Evolutionary conservation across 257 asterid species (phyloP).

Genomic region (Leptodermis oblonga): DNA sequence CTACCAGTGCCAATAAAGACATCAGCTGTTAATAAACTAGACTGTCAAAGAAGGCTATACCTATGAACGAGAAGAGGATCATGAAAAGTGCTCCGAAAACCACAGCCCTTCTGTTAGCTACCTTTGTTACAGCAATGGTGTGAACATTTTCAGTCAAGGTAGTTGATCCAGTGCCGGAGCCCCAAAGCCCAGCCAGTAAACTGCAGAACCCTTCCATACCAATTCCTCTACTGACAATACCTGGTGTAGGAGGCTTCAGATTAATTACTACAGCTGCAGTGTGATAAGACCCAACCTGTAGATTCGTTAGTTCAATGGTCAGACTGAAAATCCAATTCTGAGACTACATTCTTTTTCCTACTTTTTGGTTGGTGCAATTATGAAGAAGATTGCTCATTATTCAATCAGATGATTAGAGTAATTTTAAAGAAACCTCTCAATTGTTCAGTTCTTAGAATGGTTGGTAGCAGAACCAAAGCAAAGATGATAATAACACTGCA

Average conservation of each 20-base stretch:
- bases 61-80: conserved; percentile 78
- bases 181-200: conserved; percentile 95
- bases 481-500: neutral
- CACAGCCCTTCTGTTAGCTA: conserved; percentile 77
- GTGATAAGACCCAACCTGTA: conserved; percentile 89
- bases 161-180: conserved; percentile 89
- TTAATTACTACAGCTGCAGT: conserved; percentile 57
- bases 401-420: neutral
- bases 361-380: too few species aligned
- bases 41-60: conserved; percentile 29
- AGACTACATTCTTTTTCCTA: neutral
- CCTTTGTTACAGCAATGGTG: conserved; percentile 67
- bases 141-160: conserved; percentile 87
- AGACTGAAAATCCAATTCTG: neutral
- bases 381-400: neutral
- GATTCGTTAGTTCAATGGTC: conserved; percentile 5
- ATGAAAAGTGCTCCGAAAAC: conserved; percentile 74
- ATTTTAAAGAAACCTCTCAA: neutral
- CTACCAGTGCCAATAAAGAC: neutral
- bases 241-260: conserved; percentile 77
- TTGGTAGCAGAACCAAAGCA: neutral
- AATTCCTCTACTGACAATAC: conserved; percentile 86
- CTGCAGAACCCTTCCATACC: conserved; percentile 96
- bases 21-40: neutral
- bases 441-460: neutral